phyloP scores from a whole-genome alignment of 352 stramenopile genomes.

The Phytopythium litorale region DNA sequence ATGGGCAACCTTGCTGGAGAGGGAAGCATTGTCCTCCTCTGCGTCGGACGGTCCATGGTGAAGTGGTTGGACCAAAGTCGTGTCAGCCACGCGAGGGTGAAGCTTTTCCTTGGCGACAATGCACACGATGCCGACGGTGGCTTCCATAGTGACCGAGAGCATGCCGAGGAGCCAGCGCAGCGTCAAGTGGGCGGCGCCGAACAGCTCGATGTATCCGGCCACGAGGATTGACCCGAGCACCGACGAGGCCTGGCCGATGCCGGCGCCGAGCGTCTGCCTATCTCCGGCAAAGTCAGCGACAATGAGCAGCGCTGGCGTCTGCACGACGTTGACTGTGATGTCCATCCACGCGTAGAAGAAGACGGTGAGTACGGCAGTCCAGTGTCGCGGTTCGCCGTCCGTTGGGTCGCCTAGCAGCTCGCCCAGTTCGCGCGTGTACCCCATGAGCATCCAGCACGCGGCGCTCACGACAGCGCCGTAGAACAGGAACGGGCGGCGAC shows the following conservation, averaged over 20 bases:
- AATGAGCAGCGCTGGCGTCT: slow-evolving; percentile 65
- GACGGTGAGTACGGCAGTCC: slow-evolving; percentile 55
- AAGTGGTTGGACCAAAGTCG: background rate
- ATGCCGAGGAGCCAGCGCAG: slow-evolving; percentile 67
- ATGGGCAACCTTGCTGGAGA: background rate
- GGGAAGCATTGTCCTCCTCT: slow-evolving; percentile 7
- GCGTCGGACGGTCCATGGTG: slow-evolving; percentile 14
- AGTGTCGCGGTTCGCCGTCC: slow-evolving; percentile 25
- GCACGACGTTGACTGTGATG: slow-evolving; percentile 74
- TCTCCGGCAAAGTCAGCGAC: slow-evolving; percentile 75
- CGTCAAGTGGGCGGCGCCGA: slow-evolving; percentile 61
- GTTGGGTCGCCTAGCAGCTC: slow-evolving; percentile 49
- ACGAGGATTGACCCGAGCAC: slow-evolving; percentile 62
- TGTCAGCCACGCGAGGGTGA: background rate
- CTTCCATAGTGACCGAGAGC: slow-evolving; percentile 62
- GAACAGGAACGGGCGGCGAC: slow-evolving; percentile 60
- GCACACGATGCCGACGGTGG: slow-evolving; percentile 49
- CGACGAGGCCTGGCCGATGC: slow-evolving; percentile 59
- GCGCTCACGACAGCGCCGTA: slow-evolving; percentile 58
- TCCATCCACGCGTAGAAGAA: slow-evolving; percentile 86
- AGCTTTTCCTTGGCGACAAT: slow-evolving; percentile 48
- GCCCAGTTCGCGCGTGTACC: slow-evolving; percentile 63
- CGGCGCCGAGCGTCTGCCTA: slow-evolving; percentile 54
- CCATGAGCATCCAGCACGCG: slow-evolving; percentile 69
- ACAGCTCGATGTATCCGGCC: slow-evolving; percentile 67